phyloP scores from a whole-genome alignment of 805 yeast genomes.

The Metschnikowia borealis region DNA sequence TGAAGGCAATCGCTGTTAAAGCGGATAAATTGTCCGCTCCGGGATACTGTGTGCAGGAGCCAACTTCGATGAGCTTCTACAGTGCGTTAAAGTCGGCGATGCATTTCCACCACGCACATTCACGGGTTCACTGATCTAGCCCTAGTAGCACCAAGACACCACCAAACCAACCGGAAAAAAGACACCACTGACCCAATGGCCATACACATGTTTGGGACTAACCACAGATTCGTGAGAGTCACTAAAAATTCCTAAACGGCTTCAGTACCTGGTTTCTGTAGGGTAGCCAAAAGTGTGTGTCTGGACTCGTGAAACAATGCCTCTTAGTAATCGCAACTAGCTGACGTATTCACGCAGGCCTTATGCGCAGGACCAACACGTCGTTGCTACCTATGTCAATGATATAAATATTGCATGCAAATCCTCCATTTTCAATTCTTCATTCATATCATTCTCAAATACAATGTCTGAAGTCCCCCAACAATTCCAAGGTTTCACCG shows the following conservation, averaged over 20 bases:
- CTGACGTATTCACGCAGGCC: background rate
- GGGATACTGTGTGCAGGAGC: background rate
- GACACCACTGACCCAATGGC: too few species aligned
- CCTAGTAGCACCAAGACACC: background rate
- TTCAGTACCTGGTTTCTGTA: too few species aligned
- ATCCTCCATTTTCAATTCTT: background rate
- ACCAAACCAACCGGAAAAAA: background rate
- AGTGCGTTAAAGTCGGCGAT: background rate
- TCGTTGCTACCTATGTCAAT: background rate
- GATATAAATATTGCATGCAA: background rate
- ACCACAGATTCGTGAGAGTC: too few species aligned
- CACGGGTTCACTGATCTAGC: background rate
- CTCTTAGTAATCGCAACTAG: background rate
- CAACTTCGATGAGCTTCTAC: background rate
- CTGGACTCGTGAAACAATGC: background rate
- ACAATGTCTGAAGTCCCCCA: constrained; percentile 36
- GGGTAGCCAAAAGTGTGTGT: background rate
- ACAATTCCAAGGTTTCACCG: constrained; percentile 60
- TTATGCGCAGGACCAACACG: background rate
- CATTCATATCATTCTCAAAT: background rate
- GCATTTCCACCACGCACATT: background rate
- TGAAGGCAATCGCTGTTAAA: background rate
- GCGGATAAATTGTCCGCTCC: constrained; percentile 1
- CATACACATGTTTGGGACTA: background rate
- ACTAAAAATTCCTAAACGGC: too few species aligned